These are phyloP conservation scores for Aureobasidium melanogenum DNA, from an alignment of 2,329 filamentous ascomycete genomes.

Conservation along the genomic window DNA sequence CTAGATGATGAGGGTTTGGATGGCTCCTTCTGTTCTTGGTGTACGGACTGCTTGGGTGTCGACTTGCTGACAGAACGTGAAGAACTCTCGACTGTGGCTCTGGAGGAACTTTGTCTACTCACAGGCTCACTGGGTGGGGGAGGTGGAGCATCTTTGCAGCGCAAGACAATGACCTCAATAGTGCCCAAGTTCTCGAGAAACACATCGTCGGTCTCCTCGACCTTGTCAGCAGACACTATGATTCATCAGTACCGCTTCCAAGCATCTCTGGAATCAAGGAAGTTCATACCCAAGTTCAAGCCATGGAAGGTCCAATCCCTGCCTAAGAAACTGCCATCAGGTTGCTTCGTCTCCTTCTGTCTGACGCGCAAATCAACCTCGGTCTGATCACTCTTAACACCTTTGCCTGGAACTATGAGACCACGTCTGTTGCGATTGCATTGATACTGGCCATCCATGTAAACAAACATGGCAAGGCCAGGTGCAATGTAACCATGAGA, in stretches of 20 bases:
- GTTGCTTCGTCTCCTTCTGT: conserved; percentile 44
- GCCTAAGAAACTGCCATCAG: conserved; percentile 39
- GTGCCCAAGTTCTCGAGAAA: conserved; percentile 34
- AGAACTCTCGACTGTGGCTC: not conserved
- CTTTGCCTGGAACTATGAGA: conserved; percentile 26
- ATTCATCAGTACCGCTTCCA: conserved; percentile 12
- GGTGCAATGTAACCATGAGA: conserved; percentile 44
- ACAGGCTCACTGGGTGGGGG: not conserved
- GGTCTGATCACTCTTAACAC: conserved; percentile 23
- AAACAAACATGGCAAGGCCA: conserved; percentile 47
- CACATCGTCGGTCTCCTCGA: conserved; percentile 22
- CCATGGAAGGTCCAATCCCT: conserved; percentile 46
- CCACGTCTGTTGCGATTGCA: conserved; percentile 45
- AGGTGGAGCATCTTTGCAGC: conserved; percentile 28
- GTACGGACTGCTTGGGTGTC: not conserved
- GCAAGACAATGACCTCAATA: conserved; percentile 40
- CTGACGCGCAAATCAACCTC: conserved; percentile 42
- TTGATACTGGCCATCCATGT: conserved; percentile 49
- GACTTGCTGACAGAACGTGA: not conserved
- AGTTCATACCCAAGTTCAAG: conserved; percentile 35
- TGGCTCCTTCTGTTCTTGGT: not conserved
- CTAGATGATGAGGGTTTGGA: not conserved
- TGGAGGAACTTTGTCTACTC: not conserved
- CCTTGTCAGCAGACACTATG: conserved; percentile 30
- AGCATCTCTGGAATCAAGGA: not conserved